Percentiles rank a stretch among this genome's conserved stretches.
Conservation (phyloP, 441 rosid genomes). For the Hura crepitans region DNA sequence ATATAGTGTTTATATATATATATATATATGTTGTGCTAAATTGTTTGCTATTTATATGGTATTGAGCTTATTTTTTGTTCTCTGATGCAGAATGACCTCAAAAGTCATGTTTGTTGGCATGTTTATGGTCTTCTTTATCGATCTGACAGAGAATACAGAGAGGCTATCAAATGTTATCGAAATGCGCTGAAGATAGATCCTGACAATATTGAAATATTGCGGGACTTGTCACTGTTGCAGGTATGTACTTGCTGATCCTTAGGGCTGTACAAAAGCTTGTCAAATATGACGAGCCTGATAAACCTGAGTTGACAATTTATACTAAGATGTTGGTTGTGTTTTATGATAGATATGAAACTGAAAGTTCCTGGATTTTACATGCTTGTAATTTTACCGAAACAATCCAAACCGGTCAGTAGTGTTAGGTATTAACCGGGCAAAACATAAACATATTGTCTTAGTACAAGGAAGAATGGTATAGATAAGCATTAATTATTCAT, state of each 20-base stretch:
- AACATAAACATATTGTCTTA: neutral
- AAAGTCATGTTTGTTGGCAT: conserved; percentile 99
- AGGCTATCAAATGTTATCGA: conserved; percentile 97
- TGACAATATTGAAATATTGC: conserved; percentile 93
- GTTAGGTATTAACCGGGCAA: neutral
- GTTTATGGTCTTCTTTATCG: conserved; percentile 97
- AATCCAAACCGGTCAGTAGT: neutral
- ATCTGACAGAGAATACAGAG: conserved; percentile 99
- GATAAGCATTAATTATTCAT: neutral
- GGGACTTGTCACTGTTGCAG: conserved; percentile 97
- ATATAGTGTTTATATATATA: no score
- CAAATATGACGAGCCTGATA: neutral
- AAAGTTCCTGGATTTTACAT: neutral
- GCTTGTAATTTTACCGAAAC: neutral
- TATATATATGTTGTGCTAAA: no score
- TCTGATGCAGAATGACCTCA: conserved; percentile 87
- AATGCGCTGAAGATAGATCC: conserved; percentile 96
- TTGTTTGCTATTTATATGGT: conserved; percentile 15
- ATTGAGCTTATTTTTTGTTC: conserved; percentile 17
- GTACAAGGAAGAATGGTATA: neutral
- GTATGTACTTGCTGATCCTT: conserved; percentile 30
- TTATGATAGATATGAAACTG: neutral
- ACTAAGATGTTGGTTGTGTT: neutral
- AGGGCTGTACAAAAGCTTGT: neutral
- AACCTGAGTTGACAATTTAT: neutral